These are phyloP conservation scores for Alternaria brassicae DNA, from an alignment of 2,329 filamentous ascomycete species.

Conservation along the genomic window DNA sequence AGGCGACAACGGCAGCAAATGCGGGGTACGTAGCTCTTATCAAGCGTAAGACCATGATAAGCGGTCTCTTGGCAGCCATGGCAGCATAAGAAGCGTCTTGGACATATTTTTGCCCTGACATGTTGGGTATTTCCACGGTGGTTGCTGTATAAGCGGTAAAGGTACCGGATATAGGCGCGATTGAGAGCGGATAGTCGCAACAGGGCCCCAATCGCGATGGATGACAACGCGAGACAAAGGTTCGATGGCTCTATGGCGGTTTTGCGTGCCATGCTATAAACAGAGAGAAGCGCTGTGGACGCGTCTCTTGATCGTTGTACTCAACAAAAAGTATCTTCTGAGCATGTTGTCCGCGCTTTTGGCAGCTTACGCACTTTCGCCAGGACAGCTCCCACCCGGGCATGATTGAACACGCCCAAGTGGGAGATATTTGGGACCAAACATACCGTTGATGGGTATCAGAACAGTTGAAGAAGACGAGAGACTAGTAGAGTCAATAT, in stretches of 20 bases:
- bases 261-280: neutral
- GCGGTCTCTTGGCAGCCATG: conserved; percentile 21
- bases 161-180: neutral
- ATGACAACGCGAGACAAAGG: neutral
- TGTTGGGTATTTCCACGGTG: neutral
- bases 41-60: conserved; percentile 7
- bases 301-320: neutral
- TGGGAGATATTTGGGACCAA: neutral
- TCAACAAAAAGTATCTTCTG: neutral
- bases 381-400: too few species aligned
- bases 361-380: too few species aligned
- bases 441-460: too few species aligned
- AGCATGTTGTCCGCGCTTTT: neutral
- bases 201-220: neutral
- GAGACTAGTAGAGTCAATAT: neutral
- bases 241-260: neutral
- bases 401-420: neutral
- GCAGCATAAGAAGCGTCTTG: conserved; percentile 14
- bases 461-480: too few species aligned
- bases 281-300: neutral
- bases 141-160: neutral
- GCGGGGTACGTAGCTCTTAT: conserved; percentile 14
- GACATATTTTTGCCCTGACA: neutral
- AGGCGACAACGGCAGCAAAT: conserved; percentile 2
- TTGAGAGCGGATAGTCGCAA: neutral